Conservation (phyloP, 2,329 filamentous ascomycete genomes). For the Gnomoniopsis smithogilvyi region DNA sequence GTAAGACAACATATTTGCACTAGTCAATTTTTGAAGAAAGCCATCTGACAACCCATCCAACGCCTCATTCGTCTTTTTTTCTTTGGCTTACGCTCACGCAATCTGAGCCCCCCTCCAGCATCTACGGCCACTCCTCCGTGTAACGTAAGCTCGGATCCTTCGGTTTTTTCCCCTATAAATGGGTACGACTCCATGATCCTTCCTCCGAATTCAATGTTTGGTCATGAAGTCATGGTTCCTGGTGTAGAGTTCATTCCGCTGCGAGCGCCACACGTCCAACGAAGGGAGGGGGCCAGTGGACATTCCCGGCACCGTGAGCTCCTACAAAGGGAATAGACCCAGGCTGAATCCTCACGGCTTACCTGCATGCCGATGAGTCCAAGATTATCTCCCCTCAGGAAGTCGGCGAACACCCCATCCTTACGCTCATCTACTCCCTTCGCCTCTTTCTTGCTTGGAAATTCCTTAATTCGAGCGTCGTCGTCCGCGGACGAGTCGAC, state of each 20-base stretch:
- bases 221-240: background rate
- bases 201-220: too few species aligned
- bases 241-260: background rate
- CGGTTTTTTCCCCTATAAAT: constrained; percentile 1
- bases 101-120: too few species aligned
- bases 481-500: background rate
- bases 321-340: background rate
- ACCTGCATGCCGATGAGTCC: background rate
- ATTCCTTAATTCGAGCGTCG: background rate
- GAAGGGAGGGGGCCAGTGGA: background rate
- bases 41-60: too few species aligned
- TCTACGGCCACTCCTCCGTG: background rate
- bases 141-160: background rate
- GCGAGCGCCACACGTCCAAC: background rate
- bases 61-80: too few species aligned
- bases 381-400: too few species aligned
- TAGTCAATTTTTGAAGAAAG: too few species aligned
- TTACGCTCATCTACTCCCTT: too few species aligned
- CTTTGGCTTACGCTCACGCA: too few species aligned
- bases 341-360: background rate
- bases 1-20: too few species aligned
- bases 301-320: background rate
- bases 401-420: too few species aligned
- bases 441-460: too few species aligned
- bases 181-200: background rate